Conservation (phyloP, 257 asterid genomes). For the Solanum peruvianum region DNA sequence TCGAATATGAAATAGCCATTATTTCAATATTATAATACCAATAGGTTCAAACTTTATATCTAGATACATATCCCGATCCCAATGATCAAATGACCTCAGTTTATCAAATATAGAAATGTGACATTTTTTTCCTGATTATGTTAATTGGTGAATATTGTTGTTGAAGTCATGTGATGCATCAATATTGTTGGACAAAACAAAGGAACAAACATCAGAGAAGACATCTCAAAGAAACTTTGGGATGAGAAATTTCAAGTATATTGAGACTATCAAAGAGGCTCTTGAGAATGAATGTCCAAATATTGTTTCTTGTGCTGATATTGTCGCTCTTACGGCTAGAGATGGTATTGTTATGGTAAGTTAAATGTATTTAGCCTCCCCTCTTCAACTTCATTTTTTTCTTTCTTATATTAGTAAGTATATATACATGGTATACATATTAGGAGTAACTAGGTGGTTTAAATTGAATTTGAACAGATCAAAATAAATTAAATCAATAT, state of each 20-base stretch:
- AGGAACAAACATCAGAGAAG: conserved; percentile 53
- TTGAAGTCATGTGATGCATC: conserved; percentile 88
- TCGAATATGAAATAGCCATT: background rate
- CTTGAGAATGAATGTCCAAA: conserved; percentile 57
- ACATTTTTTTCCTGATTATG: background rate
- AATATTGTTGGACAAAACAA: conserved; percentile 32
- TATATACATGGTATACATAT: background rate
- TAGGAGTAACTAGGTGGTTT: background rate
- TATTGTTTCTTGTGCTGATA: conserved; percentile 84
- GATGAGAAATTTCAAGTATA: conserved; percentile 63
- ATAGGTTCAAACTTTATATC: background rate
- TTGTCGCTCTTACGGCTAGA: conserved; percentile 76
- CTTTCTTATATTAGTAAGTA: background rate
- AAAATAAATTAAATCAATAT: background rate
- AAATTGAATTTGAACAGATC: background rate
- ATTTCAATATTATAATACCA: background rate
- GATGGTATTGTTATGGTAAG: conserved; percentile 60
- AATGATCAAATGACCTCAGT: no score
- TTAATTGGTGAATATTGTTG: background rate
- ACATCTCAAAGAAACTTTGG: conserved; percentile 42
- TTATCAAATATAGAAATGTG: background rate
- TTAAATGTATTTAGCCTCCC: background rate
- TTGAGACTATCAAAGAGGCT: conserved; percentile 46
- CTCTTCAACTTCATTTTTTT: background rate
- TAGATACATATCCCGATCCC: background rate